phyloP scores from a whole-genome alignment of 805 yeast species.

The Saccharomycopsis oosterbeekiorum region DNA sequence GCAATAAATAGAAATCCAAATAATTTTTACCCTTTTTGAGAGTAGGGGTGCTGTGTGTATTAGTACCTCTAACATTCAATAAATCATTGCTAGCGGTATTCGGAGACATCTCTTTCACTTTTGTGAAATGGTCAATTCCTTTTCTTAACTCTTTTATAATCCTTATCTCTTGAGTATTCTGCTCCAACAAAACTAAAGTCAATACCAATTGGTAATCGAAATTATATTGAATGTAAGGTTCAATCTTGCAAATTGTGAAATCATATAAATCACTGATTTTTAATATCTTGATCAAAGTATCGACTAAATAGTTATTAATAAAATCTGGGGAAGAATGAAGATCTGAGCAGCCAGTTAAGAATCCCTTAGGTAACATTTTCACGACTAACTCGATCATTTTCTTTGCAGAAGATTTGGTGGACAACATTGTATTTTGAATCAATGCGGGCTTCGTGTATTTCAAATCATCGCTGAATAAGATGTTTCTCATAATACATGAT shows the following conservation, averaged over 20 bases:
- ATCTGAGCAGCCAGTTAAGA: slow-evolving; percentile 34
- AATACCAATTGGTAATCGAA: slow-evolving; percentile 16
- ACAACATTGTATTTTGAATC: slow-evolving; percentile 38
- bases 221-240: slow-evolving; percentile 11
- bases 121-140: slow-evolving; percentile 9
- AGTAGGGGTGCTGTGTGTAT: neutral
- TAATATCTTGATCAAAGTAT: slow-evolving; percentile 35
- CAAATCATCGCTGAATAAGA: slow-evolving; percentile 43
- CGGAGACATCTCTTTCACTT: neutral
- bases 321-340: slow-evolving; percentile 27
- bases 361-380: slow-evolving; percentile 37
- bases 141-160: slow-evolving; percentile 11
- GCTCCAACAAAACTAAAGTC: slow-evolving; percentile 4
- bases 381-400: slow-evolving; percentile 32
- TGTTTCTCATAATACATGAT: slow-evolving; percentile 44
- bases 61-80: neutral
- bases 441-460: slow-evolving; percentile 50
- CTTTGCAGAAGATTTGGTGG: slow-evolving; percentile 28
- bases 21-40: slow-evolving; percentile 11
- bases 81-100: neutral
- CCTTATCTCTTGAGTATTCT: slow-evolving; percentile 9
- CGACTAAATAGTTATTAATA: slow-evolving; percentile 43
- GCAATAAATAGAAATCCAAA: slow-evolving; percentile 21
- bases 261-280: slow-evolving; percentile 31
- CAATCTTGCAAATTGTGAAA: slow-evolving; percentile 32